Conservation (phyloP, 2,329 filamentous ascomycete species). For the Karstenula rhodostoma region DNA sequence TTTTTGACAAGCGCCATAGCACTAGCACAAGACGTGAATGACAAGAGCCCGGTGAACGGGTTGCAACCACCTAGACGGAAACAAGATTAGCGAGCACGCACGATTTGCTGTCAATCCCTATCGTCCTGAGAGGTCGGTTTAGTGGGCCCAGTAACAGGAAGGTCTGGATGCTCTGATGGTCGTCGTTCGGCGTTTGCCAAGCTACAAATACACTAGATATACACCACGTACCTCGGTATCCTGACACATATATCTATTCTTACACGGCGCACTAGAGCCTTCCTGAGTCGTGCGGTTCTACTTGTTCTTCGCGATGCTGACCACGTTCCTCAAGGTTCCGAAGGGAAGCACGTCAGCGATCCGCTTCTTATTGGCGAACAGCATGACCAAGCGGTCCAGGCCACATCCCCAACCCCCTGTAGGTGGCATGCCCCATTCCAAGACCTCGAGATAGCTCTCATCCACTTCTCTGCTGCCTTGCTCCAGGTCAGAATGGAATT, state of each 20-base stretch:
- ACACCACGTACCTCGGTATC: background rate
- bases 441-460: slow-evolving; percentile 81
- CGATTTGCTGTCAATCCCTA: slow-evolving; percentile 1
- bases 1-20: background rate
- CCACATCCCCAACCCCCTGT: slow-evolving; percentile 98
- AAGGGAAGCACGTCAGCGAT: slow-evolving; percentile 91
- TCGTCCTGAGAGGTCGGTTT: background rate
- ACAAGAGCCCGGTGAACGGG: slow-evolving; percentile 3
- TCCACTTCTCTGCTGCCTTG: slow-evolving; percentile 65
- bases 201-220: slow-evolving; percentile 6
- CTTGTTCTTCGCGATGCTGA: slow-evolving; percentile 46
- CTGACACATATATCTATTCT: background rate
- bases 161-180: background rate
- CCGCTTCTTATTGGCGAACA: slow-evolving; percentile 78
- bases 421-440: slow-evolving; percentile 91
- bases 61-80: background rate
- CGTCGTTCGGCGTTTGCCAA: background rate
- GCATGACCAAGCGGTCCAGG: slow-evolving; percentile 89
- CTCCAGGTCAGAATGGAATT: slow-evolving; percentile 43
- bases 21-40: background rate
- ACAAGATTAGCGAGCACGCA: background rate
- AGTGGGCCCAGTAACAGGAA: background rate
- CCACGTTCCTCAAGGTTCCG: slow-evolving; percentile 76
- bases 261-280: background rate
- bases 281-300: slow-evolving; percentile 7